These are phyloP conservation scores for Cutaneotrichosporon sp. DNA, from an alignment of 1,284 basidiomycete genomes.

Conservation along the genomic window DNA sequence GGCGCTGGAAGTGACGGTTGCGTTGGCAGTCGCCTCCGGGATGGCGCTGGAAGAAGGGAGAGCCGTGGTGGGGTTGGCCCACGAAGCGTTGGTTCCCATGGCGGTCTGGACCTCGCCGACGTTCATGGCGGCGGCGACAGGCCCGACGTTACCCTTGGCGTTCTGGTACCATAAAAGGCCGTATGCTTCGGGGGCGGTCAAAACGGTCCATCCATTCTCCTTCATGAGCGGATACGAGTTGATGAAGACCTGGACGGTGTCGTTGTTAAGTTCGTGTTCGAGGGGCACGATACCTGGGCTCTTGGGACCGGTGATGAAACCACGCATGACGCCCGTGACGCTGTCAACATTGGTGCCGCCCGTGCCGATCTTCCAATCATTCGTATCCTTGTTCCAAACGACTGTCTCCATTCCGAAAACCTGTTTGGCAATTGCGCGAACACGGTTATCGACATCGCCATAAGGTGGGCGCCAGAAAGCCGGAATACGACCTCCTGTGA, in stretches of 20 bases:
- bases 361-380: constrained; percentile 50
- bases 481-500: constrained; percentile 48
- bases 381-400: constrained; percentile 51
- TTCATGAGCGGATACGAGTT: constrained; percentile 35
- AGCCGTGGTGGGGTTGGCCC: neutral
- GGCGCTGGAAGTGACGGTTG: neutral
- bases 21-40: neutral
- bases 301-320: neutral
- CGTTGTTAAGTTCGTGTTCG: constrained; percentile 1
- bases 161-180: constrained; percentile 45
- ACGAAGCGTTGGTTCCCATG: neutral
- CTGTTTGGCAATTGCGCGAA: constrained; percentile 56
- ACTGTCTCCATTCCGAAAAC: constrained; percentile 53
- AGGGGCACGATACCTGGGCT: neutral
- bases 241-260: constrained; percentile 33
- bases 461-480: constrained; percentile 54
- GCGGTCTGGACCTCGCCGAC: constrained; percentile 25
- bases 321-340: neutral
- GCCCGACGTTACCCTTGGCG: constrained; percentile 32
- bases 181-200: constrained; percentile 43
- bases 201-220: constrained; percentile 42
- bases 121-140: constrained; percentile 30
- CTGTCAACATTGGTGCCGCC: neutral
- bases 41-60: neutral
- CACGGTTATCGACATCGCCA: constrained; percentile 58